Evolutionary conservation across 768 basidiomycete species (phyloP).

Genomic region (Xerocomellus amylosporus): DNA sequence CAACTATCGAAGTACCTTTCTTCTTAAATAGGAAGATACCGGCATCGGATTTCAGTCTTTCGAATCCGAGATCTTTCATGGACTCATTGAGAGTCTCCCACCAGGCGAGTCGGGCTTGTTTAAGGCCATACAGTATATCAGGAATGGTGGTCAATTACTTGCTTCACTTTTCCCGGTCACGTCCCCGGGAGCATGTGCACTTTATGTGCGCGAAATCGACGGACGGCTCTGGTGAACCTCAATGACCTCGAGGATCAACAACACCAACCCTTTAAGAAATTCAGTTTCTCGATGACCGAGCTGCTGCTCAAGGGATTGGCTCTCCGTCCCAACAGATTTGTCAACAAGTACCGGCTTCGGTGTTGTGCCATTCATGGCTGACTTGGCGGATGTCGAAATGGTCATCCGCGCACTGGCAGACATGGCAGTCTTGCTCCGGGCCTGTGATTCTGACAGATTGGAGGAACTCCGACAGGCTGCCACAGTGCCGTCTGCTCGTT

Average conservation of each 20-base stretch:
- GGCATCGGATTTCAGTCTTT: no score
- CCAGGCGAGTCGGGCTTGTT: no score
- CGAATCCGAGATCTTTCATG: no score
- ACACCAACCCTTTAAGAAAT: background rate
- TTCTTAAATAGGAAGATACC: no score
- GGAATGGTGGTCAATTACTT: no score
- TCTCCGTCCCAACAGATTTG: background rate
- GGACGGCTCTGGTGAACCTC: background rate
- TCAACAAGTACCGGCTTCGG: background rate
- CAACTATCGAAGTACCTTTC: no score
- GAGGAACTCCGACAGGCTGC: no score
- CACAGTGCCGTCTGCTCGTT: background rate
- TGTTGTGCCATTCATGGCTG: background rate
- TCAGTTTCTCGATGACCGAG: background rate
- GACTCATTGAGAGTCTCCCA: no score
- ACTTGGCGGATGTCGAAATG: background rate
- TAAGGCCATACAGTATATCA: no score
- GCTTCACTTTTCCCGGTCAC: no score
- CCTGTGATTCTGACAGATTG: background rate
- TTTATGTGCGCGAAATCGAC: no score
- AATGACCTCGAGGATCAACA: background rate
- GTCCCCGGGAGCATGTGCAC: no score
- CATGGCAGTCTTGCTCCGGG: background rate
- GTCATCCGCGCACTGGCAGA: background rate
- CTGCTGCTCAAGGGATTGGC: background rate